Evolutionary conservation across 2,329 filamentous ascomycete genomes (phyloP), one percentile per base, ranked within the genome.

Genomic region (Decorospora gaudefroyi): DNA sequence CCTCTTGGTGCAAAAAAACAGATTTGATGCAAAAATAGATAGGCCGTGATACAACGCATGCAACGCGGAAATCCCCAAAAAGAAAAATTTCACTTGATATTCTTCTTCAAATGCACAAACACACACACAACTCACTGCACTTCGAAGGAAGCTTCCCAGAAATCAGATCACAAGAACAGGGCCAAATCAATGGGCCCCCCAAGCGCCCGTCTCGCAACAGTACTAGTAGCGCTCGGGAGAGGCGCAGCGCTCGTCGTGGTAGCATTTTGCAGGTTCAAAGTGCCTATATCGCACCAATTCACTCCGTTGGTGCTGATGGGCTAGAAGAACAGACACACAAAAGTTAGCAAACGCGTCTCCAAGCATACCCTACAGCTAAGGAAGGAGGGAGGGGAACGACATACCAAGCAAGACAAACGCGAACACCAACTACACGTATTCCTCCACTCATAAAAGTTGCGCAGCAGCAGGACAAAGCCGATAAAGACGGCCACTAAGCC

Each of bases 361-460:
- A 31, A 23, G 2, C 10, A 13, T 12, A 17, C 16, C 6, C 19
- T 12, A 39, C 3, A 22, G 21, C 7, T 11, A 11, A 31, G 23
- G 30, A 18, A 38, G 7, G 16, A 4, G 8, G 28, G 13, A 30
- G 32, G 32, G 32, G 13, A 19, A 16, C 1, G 19, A 85, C 89
- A 82, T 76, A 93, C 89, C 74, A 99, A 74, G 67, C 93, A 99
- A 69, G 87, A 95, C 59, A 99, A 73, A 64, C 95, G 93, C 76
- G 95, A 93, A 78, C 93, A 99, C 93, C 93, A 99, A 8, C 74
- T 77, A 70, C 93, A 99, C 19, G 80, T 84, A 34, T 83, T 83
- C 46, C 81, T 80, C 68, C 86, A 85, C 52, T 81, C 81, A 73
- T 97, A 97, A 68, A 99, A 99, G 74, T 96, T 93, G 67, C 90